Conservation (phyloP, 257 asterid genomes). For the Solanum tarapatanum region DNA sequence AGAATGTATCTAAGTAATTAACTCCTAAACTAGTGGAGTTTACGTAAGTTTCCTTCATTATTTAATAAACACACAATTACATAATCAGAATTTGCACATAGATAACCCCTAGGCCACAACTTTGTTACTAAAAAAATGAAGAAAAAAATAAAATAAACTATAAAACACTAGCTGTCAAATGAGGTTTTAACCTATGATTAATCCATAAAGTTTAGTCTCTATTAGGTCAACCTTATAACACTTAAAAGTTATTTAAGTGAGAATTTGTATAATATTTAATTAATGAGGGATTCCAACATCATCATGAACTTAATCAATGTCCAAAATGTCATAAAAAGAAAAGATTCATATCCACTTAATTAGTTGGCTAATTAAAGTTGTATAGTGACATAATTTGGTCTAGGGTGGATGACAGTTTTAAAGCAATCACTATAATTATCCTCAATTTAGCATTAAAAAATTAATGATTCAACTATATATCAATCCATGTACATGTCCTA, state of each 20-base stretch:
- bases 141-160: too few species aligned
- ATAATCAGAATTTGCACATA: not conserved
- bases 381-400: not conserved
- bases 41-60: too few species aligned
- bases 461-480: not conserved
- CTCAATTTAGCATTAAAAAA: not conserved
- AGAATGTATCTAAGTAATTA: too few species aligned
- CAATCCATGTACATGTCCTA: not conserved
- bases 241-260: not conserved
- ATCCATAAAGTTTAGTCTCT: not conserved
- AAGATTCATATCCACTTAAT: not conserved
- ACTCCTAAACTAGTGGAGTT: too few species aligned
- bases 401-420: conserved; percentile 7
- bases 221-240: not conserved
- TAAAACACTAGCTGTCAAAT: not conserved
- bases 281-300: not conserved
- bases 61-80: not conserved
- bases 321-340: not conserved
- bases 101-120: too few species aligned
- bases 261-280: not conserved
- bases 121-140: too few species aligned
- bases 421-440: not conserved
- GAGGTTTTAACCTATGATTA: not conserved
- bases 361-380: not conserved
- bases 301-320: not conserved